Evolutionary conservation across 176 grass and related monocot species (phyloP).

Genomic region (Oryza brachyantha): DNA sequence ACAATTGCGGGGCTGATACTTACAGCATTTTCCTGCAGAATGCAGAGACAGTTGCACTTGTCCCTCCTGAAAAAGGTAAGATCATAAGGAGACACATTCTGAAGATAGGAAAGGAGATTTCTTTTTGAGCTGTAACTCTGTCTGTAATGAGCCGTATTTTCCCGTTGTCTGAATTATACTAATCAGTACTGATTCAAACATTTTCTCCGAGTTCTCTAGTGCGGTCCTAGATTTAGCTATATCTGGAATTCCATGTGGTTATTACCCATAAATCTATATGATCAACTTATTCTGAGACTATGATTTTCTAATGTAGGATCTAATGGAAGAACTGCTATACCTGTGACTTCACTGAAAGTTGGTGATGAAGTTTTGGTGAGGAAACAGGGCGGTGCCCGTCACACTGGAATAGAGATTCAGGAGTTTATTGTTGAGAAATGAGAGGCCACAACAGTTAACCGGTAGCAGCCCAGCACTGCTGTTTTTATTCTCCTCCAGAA

Average conservation of each 20-base stretch:
- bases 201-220: not conserved
- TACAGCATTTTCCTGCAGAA: conserved; percentile 95
- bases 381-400: conserved; percentile 73
- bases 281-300: not conserved
- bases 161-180: not conserved
- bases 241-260: not conserved
- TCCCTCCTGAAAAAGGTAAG: conserved; percentile 53
- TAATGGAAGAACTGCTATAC: conserved; percentile 51
- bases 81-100: not conserved
- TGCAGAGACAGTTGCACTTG: conserved; percentile 90
- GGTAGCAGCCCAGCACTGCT: not conserved
- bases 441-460: not conserved
- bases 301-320: conserved; percentile 28
- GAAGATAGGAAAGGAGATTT: not conserved
- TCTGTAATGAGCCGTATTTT: not conserved
- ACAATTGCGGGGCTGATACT: conserved; percentile 53
- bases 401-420: conserved; percentile 93
- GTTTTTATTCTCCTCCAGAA: not conserved
- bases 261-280: not conserved
- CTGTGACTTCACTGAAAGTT: conserved; percentile 85
- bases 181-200: not conserved
- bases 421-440: conserved; percentile 95
- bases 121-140: not conserved
- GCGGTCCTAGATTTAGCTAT: not conserved
- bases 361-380: conserved; percentile 71